Conservation (phyloP, 306 rosid genomes). For the Castanospermum australe region DNA sequence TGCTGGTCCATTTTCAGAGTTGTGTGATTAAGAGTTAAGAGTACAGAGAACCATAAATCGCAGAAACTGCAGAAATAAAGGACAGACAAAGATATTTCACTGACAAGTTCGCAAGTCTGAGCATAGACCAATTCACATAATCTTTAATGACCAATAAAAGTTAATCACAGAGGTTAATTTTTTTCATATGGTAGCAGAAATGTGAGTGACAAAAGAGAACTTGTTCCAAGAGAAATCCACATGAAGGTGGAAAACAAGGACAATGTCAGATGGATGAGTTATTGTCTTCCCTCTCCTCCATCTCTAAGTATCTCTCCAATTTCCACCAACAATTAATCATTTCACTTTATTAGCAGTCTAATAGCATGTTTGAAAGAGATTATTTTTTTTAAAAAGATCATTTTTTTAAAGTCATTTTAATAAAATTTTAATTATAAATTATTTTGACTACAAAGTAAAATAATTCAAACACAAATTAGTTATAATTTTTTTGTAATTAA, state of each 20-base stretch:
- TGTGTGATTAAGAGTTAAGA: too few relatives aligned
- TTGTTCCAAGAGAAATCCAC: neutral
- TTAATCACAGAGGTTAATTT: too few relatives aligned
- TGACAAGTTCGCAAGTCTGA: neutral
- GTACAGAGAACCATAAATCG: neutral
- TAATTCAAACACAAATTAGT: too few relatives aligned
- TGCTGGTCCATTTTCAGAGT: too few relatives aligned
- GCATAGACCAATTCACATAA: neutral
- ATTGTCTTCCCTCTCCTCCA: too few relatives aligned
- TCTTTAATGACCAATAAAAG: too few relatives aligned
- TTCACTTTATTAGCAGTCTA: neutral
- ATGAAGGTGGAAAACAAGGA: neutral
- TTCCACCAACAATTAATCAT: neutral
- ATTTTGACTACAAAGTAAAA: too few relatives aligned
- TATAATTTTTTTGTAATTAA: constrained; percentile 2
- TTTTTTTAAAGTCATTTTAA: too few relatives aligned
- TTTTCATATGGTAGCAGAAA: neutral
- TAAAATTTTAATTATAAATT: too few relatives aligned
- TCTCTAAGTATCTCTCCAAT: too few relatives aligned
- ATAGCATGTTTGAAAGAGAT: too few relatives aligned
- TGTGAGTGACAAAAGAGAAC: neutral
- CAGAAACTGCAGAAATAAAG: neutral
- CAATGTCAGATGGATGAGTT: neutral
- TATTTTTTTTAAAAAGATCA: too few relatives aligned
- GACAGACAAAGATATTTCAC: neutral